Conservation (phyloP, 2,329 filamentous ascomycete genomes). For the Orbilia brochopaga region DNA sequence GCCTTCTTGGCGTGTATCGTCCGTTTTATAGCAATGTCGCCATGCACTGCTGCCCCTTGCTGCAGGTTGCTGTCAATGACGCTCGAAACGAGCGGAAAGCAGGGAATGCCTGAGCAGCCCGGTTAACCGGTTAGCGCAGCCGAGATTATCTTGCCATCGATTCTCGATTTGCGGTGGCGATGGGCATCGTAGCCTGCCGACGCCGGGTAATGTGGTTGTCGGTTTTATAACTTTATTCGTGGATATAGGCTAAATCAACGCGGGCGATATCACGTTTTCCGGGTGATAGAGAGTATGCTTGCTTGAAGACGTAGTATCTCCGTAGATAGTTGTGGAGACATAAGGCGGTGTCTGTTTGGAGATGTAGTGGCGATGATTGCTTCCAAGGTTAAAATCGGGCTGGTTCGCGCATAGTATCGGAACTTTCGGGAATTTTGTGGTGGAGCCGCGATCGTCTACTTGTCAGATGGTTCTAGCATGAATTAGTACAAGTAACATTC, state of each 20-base stretch:
- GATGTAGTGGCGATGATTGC: too few relatives aligned
- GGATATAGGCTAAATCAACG: not conserved
- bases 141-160: not conserved
- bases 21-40: too few relatives aligned
- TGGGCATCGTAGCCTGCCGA: not conserved
- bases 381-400: too few relatives aligned
- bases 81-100: conserved; percentile 4
- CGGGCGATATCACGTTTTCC: not conserved
- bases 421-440: not conserved
- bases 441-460: not conserved
- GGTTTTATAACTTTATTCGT: not conserved
- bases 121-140: conserved; percentile 9
- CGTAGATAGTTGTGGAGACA: not conserved
- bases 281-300: too few relatives aligned
- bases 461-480: not conserved
- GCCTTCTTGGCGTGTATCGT: too few relatives aligned
- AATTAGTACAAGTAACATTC: not conserved
- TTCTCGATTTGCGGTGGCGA: not conserved
- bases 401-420: not conserved
- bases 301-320: too few relatives aligned
- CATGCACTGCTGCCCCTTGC: too few relatives aligned
- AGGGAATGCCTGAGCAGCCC: conserved; percentile 4
- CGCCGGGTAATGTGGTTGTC: not conserved
- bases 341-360: not conserved
- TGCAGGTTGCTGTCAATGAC: too few relatives aligned